These are phyloP conservation scores for Pistacia vera DNA, from an alignment of 345 rosid species.

Conservation along the genomic window DNA sequence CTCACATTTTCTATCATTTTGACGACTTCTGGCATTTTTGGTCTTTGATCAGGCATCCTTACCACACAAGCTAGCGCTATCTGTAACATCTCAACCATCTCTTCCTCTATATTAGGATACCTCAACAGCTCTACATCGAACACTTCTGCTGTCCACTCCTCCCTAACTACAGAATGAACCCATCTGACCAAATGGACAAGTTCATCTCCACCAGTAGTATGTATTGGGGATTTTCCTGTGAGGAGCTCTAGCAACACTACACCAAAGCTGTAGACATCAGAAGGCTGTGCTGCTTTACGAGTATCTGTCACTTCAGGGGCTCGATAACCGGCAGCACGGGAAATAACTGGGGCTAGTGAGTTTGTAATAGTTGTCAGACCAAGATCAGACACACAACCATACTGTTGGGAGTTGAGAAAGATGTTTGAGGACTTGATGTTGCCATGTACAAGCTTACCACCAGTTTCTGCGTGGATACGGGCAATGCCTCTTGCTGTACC, in stretches of 20 bases:
- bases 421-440: constrained; percentile 93
- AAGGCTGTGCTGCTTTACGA: constrained; percentile 81
- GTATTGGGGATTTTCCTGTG: constrained; percentile 90
- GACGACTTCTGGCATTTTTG: constrained; percentile 73
- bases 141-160: constrained; percentile 99
- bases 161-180: constrained; percentile 98
- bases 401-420: constrained; percentile 62
- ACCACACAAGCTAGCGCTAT: constrained; percentile 90
- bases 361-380: constrained; percentile 84
- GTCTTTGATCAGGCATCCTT: constrained; percentile 86
- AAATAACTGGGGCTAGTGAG: constrained; percentile 68
- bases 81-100: constrained; percentile 98
- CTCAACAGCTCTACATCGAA: constrained; percentile 90
- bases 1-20: constrained; percentile 76
- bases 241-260: constrained; percentile 91
- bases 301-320: constrained; percentile 97
- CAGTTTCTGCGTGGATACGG: constrained; percentile 65
- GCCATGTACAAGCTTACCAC: constrained; percentile 82
- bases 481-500: constrained; percentile 92
- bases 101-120: constrained; percentile 93
- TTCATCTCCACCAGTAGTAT: constrained; percentile 83
- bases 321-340: constrained; percentile 92
- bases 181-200: constrained; percentile 90
- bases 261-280: constrained; percentile 96
- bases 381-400: constrained; percentile 83